Evolutionary conservation across 1,284 basidiomycete species (phyloP), one percentile per base, ranked within the genome.

Genomic region (Puccinia novopanici): DNA sequence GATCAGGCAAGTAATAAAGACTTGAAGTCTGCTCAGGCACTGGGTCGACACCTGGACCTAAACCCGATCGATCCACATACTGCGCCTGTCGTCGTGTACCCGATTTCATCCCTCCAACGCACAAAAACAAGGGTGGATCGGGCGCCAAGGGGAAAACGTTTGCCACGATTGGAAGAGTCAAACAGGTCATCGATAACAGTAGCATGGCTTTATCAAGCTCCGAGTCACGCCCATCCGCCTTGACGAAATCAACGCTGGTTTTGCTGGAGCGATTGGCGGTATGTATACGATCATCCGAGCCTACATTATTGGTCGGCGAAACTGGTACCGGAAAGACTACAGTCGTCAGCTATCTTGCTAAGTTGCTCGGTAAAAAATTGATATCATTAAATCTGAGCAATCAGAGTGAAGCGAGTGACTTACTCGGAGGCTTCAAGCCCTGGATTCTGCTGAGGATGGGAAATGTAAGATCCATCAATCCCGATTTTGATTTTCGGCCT

Each of bases 241-340:
- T 98, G 87, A 97, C 97, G 83, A 91, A 91, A 82, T 94, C 95
- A 0, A 94, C 94, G 0, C 87, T 93, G 0, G 86, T 90, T 30
- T 88, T 98, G 6, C 89, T 98, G 30, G 92, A 95, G 54, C 90
- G 93, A 37, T 90, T 99, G 63, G 90, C 91, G 0, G 91, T 91
- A 15, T 90, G 92, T 0, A 88, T 95, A 48, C 88, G 91, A 0
- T 87, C 92, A 52, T 87, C 87, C 19, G 97, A 99, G 85, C 95
- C 97, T 0, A 88, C 96, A 0, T 89, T 99, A 1, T 89, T 99
- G 27, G 95, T 96, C 0, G 97, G 97, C 77, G 97, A 99, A 88
- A 99, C 97, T 0, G 97, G 97, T 59, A 99, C 97, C 0, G 97
- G 97, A 52, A 99, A 99, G 87, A 99, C 97, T 1, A 97, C 95